phyloP scores from a whole-genome alignment of 139 green algal genomes.

The Desmodesmus armatus region DNA sequence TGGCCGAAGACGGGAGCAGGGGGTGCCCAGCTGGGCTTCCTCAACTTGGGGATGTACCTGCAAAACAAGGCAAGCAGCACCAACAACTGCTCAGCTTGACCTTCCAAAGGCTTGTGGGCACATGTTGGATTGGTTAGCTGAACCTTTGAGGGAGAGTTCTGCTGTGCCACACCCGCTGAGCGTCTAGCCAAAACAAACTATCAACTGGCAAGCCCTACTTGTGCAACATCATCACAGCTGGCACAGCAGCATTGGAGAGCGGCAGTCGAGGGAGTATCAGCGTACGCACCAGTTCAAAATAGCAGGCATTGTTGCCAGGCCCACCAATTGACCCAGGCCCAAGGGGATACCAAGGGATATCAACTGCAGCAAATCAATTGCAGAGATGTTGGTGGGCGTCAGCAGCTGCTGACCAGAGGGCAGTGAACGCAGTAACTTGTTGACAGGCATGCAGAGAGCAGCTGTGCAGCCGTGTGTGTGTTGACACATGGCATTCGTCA shows the following conservation, averaged over 20 bases:
- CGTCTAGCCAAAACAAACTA: neutral
- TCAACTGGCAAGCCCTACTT: neutral
- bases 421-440: too few species aligned
- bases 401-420: neutral
- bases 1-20: constrained; percentile 36
- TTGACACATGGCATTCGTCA: too few species aligned
- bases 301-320: constrained; percentile 30
- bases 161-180: neutral
- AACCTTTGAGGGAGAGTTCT: neutral
- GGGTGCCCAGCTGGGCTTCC: constrained; percentile 31
- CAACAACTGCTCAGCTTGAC: neutral
- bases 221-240: neutral
- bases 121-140: neutral
- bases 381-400: neutral
- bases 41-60: constrained; percentile 40
- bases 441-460: too few species aligned
- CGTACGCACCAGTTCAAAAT: constrained; percentile 41
- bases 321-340: constrained; percentile 20
- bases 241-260: neutral
- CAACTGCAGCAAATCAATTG: constrained; percentile 18
- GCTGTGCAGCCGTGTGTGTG: too few species aligned
- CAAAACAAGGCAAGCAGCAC: neutral
- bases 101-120: neutral
- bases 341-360: constrained; percentile 19
- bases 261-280: neutral